Evolutionary conservation across 2,329 filamentous ascomycete species (phyloP), one percentile per base, ranked within the genome.

Genomic region (Zasmidium citrigriseum): DNA sequence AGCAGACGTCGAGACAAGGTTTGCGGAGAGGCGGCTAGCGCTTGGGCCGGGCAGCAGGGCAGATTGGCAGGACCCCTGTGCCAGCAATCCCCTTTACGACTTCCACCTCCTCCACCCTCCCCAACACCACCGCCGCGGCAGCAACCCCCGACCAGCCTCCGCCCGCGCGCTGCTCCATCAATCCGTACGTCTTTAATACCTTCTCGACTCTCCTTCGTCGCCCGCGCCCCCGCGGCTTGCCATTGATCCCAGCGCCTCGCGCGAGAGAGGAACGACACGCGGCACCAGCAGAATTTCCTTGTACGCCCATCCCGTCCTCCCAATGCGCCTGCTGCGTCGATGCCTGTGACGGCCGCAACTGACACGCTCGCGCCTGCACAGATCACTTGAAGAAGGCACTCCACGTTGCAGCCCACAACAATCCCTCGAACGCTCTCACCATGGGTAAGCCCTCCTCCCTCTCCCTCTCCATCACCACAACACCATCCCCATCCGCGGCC

Each of bases 401-500:
- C 60, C 63, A 64, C 65, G 59, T 63, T 63, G 47, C 54, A 29
- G 48, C 54, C 55, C 62, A 60, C 48, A 62, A 63, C 63, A 61
- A 64, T 60, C 57, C 57, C 51, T 56, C 59, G 60, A 64, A 61
- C 61, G 61, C 66, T 62, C 67, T 69, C 67, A 60, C 67, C 64
- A 72, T 72, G 69, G 68, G 69, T 72, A 72, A 72, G 69, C 63
- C 61, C 55, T 55, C 61, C 64, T 50, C 52, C 56, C 34, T 52
- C 64, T 51, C 63, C 54, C 59, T 54, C 38, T 46, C 54, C 57
- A 50, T 48, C 48, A 50, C 60, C 55, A 55, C 38, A 54, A 58
- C 65, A 59, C 54, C 65, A 62, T 58, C 34, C 7, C 34, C 63
- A 56, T 47, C 45, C 54, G 45, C 45, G 41, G 55, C 34, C 50